Base-by-base conservation (phyloP, 305 asterid species). In the Nicotiana rustica region DNA sequence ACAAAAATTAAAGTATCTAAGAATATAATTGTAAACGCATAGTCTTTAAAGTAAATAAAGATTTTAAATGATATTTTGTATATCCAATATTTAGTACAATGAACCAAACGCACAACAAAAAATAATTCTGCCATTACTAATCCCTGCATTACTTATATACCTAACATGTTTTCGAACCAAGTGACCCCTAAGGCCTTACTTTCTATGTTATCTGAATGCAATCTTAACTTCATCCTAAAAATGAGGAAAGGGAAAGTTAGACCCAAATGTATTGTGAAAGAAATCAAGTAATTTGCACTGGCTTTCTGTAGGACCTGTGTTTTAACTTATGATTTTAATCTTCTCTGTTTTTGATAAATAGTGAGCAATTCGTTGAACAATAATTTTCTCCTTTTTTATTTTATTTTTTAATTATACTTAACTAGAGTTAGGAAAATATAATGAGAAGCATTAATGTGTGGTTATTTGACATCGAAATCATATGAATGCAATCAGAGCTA, bases 351-450 rank as follows among this genome's bases (percentile, higher is more conserved):
- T 67, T 67, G 10, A 38, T 67, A 38, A 21, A 15, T 3, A 29
- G 41, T 25, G 35, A 35, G 71, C 15, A 33, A 19, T 66, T 66
- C 36, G n/a, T 66, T 66, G 71, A 66, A 33, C 35, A 4, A 33
- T 33, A 33, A 33, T 33, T 33, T 33, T 2, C 5, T 33, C 35
- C 3, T 33, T 33, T 33, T 33, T 18, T 60, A 14, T 60, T n/a
- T 9, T 33, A 14, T 25, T 13, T 44, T 33, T 49, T 64, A 47
- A 52, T 76, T 41, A 65, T 33, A 8, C 66, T 25, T 78, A 70
- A 79, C 60, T 57, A 78, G 60, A 31, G 19, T 19, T 67, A 35
- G 73, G 80, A 78, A 18, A 55, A 12, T 68, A 12, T 49, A 47
- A 69, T 17, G 52, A n/a, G 13, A 33, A 33, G 35, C 35, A 33